Percentiles rank a stretch among this genome's conserved stretches.
Conservation (phyloP, 495 filamentous ascomycete genomes). For the Hypoxylon subgilvum region DNA sequence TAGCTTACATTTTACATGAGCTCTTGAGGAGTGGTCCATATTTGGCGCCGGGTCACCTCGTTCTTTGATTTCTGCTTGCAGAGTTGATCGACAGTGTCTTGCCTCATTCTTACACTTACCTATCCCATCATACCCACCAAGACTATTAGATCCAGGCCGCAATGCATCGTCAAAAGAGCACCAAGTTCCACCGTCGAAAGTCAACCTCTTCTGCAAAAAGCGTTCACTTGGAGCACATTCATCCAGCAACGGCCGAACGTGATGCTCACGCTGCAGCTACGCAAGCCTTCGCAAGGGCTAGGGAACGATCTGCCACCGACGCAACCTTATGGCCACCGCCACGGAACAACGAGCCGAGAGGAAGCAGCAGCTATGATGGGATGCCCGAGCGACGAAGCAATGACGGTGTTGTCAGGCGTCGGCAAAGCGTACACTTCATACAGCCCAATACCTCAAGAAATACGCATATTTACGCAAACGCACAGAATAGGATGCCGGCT, state of each 20-base stretch:
- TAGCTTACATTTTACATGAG: slow-evolving; percentile 25
- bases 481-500: not conserved
- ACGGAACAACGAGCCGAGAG: slow-evolving; percentile 9
- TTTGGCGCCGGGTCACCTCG: slow-evolving; percentile 1
- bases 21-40: not conserved
- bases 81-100: not conserved
- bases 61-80: not conserved
- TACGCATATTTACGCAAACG: not conserved
- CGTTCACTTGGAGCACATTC: slow-evolving; percentile 54
- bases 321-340: slow-evolving; percentile 42
- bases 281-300: slow-evolving; percentile 66
- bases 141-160: not conserved
- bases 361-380: not conserved
- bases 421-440: slow-evolving; percentile 63
- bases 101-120: not conserved
- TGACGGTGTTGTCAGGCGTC: slow-evolving; percentile 39
- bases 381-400: slow-evolving; percentile 7
- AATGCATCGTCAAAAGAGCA: slow-evolving; percentile 39
- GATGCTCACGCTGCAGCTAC: slow-evolving; percentile 74
- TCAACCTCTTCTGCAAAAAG: slow-evolving; percentile 66
- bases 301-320: slow-evolving; percentile 45
- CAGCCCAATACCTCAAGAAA: slow-evolving; percentile 36
- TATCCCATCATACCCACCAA: slow-evolving; percentile 1
- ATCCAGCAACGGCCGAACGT: slow-evolving; percentile 61
- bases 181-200: slow-evolving; percentile 57